Evolutionary conservation across 306 rosid genomes (phyloP), one percentile per base, ranked within the genome.

Genomic region (Pueraria montana): DNA sequence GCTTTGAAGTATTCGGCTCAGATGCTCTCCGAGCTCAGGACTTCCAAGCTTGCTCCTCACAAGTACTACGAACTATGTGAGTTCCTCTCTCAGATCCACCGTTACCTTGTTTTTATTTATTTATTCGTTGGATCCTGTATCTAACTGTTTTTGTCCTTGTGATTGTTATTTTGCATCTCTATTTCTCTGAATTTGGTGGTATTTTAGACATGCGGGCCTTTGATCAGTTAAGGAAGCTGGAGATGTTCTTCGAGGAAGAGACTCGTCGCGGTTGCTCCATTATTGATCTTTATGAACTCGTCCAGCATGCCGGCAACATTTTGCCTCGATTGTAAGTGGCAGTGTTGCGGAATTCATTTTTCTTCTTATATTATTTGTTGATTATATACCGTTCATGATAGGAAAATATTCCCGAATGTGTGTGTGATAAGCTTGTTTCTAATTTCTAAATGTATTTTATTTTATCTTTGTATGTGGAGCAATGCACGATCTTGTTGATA

Each of bases 21-120:
- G 94, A 94, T 95, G 99, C 97, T 95, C 11, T 95, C 99, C 72
- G 99, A 96, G 89, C 94, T 96, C 49, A 90, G 99, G 56, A 92
- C 98, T 82, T 93, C 99, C 26, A 95, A 93, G 93, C 99, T 95
- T 67, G 92, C 99, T 42, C 99, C 99, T 87, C 99, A 95, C 71
- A 95, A 95, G 83, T 95, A 95, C 85, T 95, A 95, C 52, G 98
- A 87, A 49, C 96, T 95, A 81, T 95, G 99, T 95, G 75, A 91
- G 99, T 87, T 24, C 56, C 24, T 61, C 74, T 78, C 45, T 58
- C 70, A 85, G 89, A 88, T 89, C 88, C 86, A 40, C 2, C 48
- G 21, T 16, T 16, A 30, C 66, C 18, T 69, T 14, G 7, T 9
- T 0, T 82, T 64, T 21, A 65, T 85, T 66, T 42, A 0, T 11